Percentiles rank a stretch among this genome's conserved stretches.
Conservation (phyloP, 139 green algal genomes). For the Deuterostichococcus epilithicus region DNA sequence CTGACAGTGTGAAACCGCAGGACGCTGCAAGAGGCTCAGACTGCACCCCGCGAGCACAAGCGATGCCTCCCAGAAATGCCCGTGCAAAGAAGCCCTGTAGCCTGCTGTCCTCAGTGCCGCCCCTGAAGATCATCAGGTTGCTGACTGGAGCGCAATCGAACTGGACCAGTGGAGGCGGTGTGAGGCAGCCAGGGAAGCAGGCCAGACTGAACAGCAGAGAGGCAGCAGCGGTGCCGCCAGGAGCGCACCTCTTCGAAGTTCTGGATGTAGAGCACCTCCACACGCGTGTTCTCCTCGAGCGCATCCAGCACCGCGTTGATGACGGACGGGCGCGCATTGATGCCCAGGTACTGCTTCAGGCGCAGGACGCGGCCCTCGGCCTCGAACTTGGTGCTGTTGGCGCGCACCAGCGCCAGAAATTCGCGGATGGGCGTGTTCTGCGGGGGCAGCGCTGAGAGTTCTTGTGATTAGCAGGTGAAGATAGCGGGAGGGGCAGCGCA, state of each 20-base stretch:
- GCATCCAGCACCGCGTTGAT: conserved; percentile 58
- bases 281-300: conserved; percentile 44
- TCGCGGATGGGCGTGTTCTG: conserved; percentile 16
- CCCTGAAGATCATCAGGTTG: no score
- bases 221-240: background rate
- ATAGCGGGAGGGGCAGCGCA: no score
- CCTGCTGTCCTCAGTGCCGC: no score
- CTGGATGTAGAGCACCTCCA: conserved; percentile 68
- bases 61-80: no score
- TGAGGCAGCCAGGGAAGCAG: background rate
- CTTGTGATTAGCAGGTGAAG: background rate
- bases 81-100: no score
- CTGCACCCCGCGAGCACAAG: no score
- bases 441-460: background rate
- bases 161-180: background rate
- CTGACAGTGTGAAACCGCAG: no score
- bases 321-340: conserved; percentile 14
- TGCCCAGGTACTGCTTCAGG: conserved; percentile 49
- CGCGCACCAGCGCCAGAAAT: conserved; percentile 32
- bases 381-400: conserved; percentile 41
- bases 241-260: conserved; percentile 50
- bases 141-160: conserved; percentile 2
- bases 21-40: no score
- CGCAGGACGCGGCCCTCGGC: conserved; percentile 46
- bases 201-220: background rate